These are phyloP conservation scores for Colletotrichum theobromicola DNA, from an alignment of 2,329 filamentous ascomycete genomes.

Conservation along the genomic window DNA sequence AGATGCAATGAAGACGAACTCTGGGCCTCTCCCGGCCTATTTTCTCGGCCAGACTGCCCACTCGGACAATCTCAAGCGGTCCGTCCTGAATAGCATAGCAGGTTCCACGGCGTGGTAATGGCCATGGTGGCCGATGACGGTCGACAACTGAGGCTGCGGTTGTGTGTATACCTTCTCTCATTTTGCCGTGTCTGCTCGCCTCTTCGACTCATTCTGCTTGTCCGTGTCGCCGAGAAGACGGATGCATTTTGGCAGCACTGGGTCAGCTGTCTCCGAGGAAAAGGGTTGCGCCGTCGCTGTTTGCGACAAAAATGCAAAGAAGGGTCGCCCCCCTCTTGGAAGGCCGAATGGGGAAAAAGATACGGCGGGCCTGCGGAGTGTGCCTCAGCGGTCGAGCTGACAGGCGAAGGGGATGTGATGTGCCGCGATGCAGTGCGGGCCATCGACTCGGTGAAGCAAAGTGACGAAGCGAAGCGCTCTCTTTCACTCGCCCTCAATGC, in stretches of 20 bases:
- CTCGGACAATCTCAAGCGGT: neutral
- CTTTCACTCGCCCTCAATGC: neutral
- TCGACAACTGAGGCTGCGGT: neutral
- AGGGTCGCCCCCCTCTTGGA: neutral
- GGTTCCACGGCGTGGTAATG: neutral
- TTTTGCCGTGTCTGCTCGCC: neutral
- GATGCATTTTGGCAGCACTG: neutral
- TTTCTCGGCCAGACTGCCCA: neutral
- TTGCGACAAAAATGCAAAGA: neutral
- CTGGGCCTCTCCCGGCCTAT: neutral
- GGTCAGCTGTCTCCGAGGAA: neutral
- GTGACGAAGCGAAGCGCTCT: neutral
- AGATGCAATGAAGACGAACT: neutral
- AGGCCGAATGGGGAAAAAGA: neutral
- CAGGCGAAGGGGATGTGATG: neutral
- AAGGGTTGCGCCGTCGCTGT: neutral
- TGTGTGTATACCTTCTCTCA: neutral
- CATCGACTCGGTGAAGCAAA: neutral
- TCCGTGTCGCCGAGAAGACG: neutral
- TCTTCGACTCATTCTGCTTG: neutral
- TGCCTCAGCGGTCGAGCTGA: slow-evolving; percentile 1
- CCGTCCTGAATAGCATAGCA: neutral
- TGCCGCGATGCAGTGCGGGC: neutral
- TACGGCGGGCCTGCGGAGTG: neutral
- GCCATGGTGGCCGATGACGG: neutral